These are phyloP conservation scores for Quercus rubra DNA, from an alignment of 306 rosid species.

Conservation along the genomic window DNA sequence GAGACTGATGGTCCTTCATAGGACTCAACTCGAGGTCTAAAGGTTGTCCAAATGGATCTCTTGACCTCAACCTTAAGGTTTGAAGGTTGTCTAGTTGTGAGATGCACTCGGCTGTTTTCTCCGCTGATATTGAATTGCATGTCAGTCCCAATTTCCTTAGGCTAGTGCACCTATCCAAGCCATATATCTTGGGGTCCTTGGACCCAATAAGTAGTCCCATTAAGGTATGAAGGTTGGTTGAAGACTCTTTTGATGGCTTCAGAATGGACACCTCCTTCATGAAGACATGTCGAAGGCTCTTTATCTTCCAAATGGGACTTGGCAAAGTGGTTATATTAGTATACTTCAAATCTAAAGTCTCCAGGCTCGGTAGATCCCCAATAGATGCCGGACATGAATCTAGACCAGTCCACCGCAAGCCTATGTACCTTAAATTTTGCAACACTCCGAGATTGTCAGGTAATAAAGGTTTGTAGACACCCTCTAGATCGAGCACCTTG, in stretches of 20 bases:
- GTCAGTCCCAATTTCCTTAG: constrained; percentile 2
- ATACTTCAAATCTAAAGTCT: constrained; percentile 17
- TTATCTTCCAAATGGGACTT: constrained; percentile 2
- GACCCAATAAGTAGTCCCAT: background rate
- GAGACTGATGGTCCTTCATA: background rate
- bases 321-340: constrained; percentile 6
- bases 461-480: constrained; percentile 17
- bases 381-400: constrained; percentile 6
- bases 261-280: background rate
- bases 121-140: background rate
- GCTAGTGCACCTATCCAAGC: background rate
- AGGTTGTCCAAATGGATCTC: background rate
- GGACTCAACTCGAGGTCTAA: background rate
- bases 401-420: constrained; percentile 21
- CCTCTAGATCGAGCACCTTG: constrained; percentile 22
- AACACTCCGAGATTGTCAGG: constrained; percentile 5
- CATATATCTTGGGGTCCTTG: background rate
- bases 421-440: constrained; percentile 1
- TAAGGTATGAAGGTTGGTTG: background rate
- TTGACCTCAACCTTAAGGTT: background rate
- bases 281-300: constrained; percentile 9
- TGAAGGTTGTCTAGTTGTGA: background rate
- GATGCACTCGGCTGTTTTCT: background rate
- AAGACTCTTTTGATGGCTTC: background rate
- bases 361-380: background rate